Base-by-base conservation (phyloP, 352 stramenopile genomes). In the Pythium monospermum region DNA sequence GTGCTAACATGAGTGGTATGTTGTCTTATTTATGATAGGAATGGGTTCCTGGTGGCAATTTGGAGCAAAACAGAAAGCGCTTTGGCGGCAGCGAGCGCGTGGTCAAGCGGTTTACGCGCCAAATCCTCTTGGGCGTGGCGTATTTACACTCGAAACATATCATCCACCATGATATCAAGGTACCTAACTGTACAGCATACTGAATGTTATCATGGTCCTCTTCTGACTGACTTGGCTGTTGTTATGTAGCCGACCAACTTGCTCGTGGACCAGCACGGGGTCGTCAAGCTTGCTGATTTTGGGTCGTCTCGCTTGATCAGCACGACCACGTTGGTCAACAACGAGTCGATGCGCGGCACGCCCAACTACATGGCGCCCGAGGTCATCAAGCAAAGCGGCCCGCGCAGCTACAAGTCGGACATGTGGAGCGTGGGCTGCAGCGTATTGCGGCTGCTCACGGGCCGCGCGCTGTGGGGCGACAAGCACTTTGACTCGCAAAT, bases 231-330 rank as follows among this genome's bases (percentile, higher is more conserved):
- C 26, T 18, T 16, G 35, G 35, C 7, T 45, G 84, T n/a, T n/a
- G n/a, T n/a, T n/a, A n/a, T n/a, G n/a, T n/a, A n/a, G 73, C 78
- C 81, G 6, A 83, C 79, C 23, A 98, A 98, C 52, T 89, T 98
- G 46, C 72, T 98, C 23, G 88, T 98, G 8, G 94, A 96, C 54
- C 89, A 98, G 55, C 76, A 91, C 46, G 95, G 95, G 28, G 68
- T 88, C 18, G 91, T 98, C 23, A 98, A 98, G 60, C 72, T 98
- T 19, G 91, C 91, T 6, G 93, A 97, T 62, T 98, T 98, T 71
- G 93, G 95, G 12, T 87, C 92, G 10, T 97, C 91, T 30, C 49
- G 76, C 6, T 60, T 87, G 16, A 74, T 84, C 13, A 80, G 70
- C 59, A 70, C 63, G 15, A 66, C 55, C 51, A 85, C 72, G 5